phyloP scores from a whole-genome alignment of 2,329 filamentous ascomycete genomes.

The Pseudopyricularia javanii region DNA sequence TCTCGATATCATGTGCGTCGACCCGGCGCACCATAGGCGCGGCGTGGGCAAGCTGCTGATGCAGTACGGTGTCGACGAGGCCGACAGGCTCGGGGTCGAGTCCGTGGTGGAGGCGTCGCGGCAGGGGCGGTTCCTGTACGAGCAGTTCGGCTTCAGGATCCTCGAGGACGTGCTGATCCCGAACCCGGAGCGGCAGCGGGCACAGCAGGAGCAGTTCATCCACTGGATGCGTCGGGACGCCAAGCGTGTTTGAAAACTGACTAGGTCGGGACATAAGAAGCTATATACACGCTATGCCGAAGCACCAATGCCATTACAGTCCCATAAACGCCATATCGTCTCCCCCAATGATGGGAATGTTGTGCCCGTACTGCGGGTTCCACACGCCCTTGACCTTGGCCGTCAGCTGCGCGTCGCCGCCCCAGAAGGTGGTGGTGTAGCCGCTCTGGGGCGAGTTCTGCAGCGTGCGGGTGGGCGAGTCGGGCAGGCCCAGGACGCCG shows the following conservation, averaged over 20 bases:
- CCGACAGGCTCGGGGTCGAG: background rate
- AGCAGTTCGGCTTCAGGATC: background rate
- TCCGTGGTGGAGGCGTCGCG: background rate
- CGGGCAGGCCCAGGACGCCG: slow-evolving; percentile 29
- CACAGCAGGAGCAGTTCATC: background rate
- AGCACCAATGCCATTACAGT: background rate
- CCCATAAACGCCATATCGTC: slow-evolving; percentile 8
- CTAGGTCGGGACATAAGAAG: background rate
- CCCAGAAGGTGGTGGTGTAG: slow-evolving; percentile 12
- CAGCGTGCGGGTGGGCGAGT: slow-evolving; percentile 5
- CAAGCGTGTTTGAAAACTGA: no score
- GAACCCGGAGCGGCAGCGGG: background rate
- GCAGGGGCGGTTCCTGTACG: background rate
- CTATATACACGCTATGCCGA: no score
- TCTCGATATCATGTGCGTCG: background rate
- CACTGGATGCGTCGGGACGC: background rate
- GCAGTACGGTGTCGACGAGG: slow-evolving; percentile 1
- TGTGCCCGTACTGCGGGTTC: slow-evolving; percentile 2
- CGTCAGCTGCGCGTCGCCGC: slow-evolving; percentile 9
- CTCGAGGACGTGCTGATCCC: background rate
- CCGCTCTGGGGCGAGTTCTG: slow-evolving; percentile 12
- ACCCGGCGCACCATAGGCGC: background rate
- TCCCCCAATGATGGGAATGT: slow-evolving; percentile 4
- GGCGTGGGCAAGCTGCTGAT: background rate
- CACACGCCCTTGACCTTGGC: slow-evolving; percentile 6